Base-by-base conservation (phyloP, 2,329 filamentous ascomycete species). In the Tolypocladium ovalisporum region DNA sequence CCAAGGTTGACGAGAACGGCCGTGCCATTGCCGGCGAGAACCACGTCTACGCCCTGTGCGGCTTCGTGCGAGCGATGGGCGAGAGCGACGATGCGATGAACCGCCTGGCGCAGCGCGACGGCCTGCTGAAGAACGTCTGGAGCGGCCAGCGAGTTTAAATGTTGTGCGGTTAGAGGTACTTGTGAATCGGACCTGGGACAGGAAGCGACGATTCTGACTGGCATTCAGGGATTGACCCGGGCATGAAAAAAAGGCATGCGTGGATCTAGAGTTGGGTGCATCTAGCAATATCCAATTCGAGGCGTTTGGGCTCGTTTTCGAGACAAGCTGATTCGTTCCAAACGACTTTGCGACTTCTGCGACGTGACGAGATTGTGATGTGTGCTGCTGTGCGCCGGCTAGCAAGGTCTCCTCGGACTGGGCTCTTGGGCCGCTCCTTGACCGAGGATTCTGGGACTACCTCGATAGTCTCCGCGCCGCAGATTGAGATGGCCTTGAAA, bases 1-100 rank as follows among this genome's bases (percentile, higher is more conserved):
- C 88, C 78, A 97, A 97, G 84, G 94, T 99, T 71, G 93, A 97
- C 79, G 94, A 99, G 87, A 95, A 92, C 82, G 94, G 94, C 76
- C 90, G 92, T 71, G 91, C 92, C 67, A 73, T 86, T 80, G 90
- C 90, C 68, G 91, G 93, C 79, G 94, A 97, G 83, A 96, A 92
- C 87, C 89, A 97, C 79, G 87, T 90, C 74, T 99, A 96, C 76
- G 93, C 94, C 69, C 88, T 99, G 66, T 96, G 89, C 81, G 94
- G 94, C 65, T 99, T 97, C 82, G 90, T 99, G 72, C 88, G 94
- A 70, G 90, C 92, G 70, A 94, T 96, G 86, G 94, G 94, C 75
- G 95, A 99, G 89, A 87, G 86, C 77, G 94, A 99, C 76, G 94
- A 99, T 80, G 84, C 89, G 71, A 78, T 99, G 73, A 99, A 99